These are phyloP conservation scores for Vairimorpha ceranae DNA, from an alignment of 371 early-diverging fungal genomes.

Conservation along the genomic window DNA sequence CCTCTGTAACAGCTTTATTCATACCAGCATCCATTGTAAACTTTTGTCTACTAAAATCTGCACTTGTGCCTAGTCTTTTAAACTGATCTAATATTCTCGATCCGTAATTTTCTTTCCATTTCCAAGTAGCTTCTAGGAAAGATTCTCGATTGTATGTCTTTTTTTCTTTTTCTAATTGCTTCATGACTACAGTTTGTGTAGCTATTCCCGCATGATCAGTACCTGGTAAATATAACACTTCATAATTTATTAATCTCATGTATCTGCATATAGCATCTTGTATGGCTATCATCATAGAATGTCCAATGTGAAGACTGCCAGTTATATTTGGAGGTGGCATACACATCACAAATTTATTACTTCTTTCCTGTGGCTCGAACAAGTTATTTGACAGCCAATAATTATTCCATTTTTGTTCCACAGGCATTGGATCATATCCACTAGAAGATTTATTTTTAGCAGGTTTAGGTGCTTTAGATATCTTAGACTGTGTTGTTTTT, in stretches of 20 bases:
- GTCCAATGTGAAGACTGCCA: slow-evolving; percentile 91
- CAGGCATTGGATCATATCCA: slow-evolving; percentile 76
- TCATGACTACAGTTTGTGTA: slow-evolving; percentile 93
- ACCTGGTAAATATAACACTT: slow-evolving; percentile 89
- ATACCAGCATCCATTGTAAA: slow-evolving; percentile 89
- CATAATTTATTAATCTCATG: slow-evolving; percentile 88
- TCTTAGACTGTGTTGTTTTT: slow-evolving; percentile 65
- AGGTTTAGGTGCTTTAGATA: slow-evolving; percentile 33
- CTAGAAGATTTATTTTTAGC: slow-evolving; percentile 21
- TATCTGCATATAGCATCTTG: slow-evolving; percentile 88
- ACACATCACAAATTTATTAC: slow-evolving; percentile 71
- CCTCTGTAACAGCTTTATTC: slow-evolving; percentile 77
- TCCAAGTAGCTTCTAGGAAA: slow-evolving; percentile 81
- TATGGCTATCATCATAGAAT: slow-evolving; percentile 86
- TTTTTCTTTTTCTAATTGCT: slow-evolving; percentile 74
- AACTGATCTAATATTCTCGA: slow-evolving; percentile 77
- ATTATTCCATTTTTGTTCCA: slow-evolving; percentile 88
- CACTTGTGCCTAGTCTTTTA: slow-evolving; percentile 80
- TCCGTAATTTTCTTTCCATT: slow-evolving; percentile 81
- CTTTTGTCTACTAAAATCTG: slow-evolving; percentile 80
- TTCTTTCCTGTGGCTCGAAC: slow-evolving; percentile 74
- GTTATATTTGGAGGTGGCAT: slow-evolving; percentile 99
- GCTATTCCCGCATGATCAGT: slow-evolving; percentile 98
- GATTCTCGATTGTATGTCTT: slow-evolving; percentile 75
- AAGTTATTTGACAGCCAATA: slow-evolving; percentile 84